These are phyloP conservation scores for Apiotrichum mycotoxinovorans DNA, from an alignment of 1,284 basidiomycete genomes.

Conservation along the genomic window DNA sequence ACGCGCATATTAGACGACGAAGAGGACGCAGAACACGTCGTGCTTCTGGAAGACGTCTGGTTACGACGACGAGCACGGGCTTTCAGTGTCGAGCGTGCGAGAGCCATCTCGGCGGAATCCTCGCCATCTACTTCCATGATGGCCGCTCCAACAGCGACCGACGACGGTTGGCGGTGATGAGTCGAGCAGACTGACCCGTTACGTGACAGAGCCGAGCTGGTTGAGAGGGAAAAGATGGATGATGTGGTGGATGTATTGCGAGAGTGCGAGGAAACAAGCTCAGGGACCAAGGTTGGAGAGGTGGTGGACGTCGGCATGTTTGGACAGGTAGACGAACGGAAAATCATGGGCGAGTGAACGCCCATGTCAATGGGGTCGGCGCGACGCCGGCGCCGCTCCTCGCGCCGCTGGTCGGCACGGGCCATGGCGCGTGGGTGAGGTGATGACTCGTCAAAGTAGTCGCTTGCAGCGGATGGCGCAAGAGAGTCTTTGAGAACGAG, in stretches of 20 bases:
- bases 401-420: slow-evolving; percentile 39
- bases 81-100: slow-evolving; percentile 11
- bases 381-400: slow-evolving; percentile 34
- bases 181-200: slow-evolving; percentile 32
- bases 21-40: slow-evolving; percentile 21
- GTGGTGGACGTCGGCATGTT: slow-evolving; percentile 8
- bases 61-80: slow-evolving; percentile 5
- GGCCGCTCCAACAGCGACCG: slow-evolving; percentile 30
- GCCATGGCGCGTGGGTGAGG: slow-evolving; percentile 38
- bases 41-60: not conserved
- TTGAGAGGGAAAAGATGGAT: slow-evolving; percentile 30
- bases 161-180: slow-evolving; percentile 24
- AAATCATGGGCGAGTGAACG: slow-evolving; percentile 20
- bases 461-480: not conserved
- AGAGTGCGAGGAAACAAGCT: slow-evolving; percentile 31
- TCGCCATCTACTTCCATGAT: slow-evolving; percentile 46
- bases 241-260: slow-evolving; percentile 35
- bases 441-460: slow-evolving; percentile 31
- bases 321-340: slow-evolving; percentile 6
- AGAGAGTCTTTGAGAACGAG: slow-evolving; percentile 16
- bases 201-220: slow-evolving; percentile 29
- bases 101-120: slow-evolving; percentile 4
- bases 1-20: slow-evolving; percentile 8
- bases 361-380: slow-evolving; percentile 24
- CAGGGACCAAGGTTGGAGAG: slow-evolving; percentile 34